phyloP scores from a whole-genome alignment of 2,329 filamentous ascomycete genomes.

The Aaosphaeria arxii region DNA sequence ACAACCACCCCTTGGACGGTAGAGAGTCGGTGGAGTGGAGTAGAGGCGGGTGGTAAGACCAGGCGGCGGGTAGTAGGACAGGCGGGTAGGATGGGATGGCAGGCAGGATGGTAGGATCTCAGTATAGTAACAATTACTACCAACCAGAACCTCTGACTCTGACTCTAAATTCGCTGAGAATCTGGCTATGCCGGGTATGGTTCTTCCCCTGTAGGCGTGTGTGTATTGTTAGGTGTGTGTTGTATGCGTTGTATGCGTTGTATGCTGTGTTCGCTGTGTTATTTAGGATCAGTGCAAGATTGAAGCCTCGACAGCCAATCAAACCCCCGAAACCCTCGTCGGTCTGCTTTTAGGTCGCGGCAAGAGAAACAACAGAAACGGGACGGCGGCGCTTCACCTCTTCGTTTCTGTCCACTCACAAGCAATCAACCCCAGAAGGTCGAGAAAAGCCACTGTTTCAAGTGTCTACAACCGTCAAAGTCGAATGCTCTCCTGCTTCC shows the following conservation, averaged over 20 bases:
- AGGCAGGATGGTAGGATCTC: neutral
- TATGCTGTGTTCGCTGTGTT: too few relatives aligned
- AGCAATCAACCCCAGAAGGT: slow-evolving; percentile 22
- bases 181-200: neutral
- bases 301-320: too few relatives aligned
- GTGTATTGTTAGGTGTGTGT: too few relatives aligned
- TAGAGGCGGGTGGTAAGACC: slow-evolving; percentile 9
- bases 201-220: neutral
- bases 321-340: too few relatives aligned
- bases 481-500: slow-evolving; percentile 6
- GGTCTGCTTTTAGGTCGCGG: too few relatives aligned
- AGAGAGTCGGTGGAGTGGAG: neutral
- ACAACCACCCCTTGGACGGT: neutral
- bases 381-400: slow-evolving; percentile 10
- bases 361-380: too few relatives aligned
- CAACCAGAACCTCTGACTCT: too few relatives aligned
- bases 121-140: too few relatives aligned
- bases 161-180: neutral
- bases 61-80: neutral
- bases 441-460: slow-evolving; percentile 27
- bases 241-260: too few relatives aligned
- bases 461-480: slow-evolving; percentile 8
- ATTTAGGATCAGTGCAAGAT: too few relatives aligned
- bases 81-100: neutral
- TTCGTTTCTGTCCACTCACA: slow-evolving; percentile 29